A percentile compares a stretch with the other conserved stretches of the same genome.
Evolutionary conservation across 176 grass and related monocot species (phyloP).

Genomic region (Oryza glaberrima): DNA sequence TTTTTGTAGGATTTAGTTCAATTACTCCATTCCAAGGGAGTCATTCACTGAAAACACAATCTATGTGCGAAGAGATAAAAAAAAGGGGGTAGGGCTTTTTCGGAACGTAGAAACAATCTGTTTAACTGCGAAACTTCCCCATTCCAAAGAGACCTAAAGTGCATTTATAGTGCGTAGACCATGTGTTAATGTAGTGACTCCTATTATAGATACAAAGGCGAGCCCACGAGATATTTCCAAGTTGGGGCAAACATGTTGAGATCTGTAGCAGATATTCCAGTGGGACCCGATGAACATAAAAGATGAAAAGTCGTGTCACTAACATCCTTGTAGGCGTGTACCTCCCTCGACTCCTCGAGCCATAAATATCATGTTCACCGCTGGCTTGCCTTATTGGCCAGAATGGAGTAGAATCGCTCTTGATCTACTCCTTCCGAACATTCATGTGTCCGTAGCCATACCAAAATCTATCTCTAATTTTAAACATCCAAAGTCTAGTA

Average conservation of each 20-base stretch:
- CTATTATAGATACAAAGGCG: too few species aligned
- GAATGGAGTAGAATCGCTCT: background rate
- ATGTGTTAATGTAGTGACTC: too few species aligned
- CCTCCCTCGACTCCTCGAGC: background rate
- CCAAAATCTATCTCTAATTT: background rate
- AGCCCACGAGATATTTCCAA: background rate
- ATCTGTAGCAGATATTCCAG: background rate
- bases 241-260: background rate
- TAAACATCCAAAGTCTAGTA: background rate
- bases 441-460: background rate
- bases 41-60: too few species aligned
- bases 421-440: background rate
- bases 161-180: too few species aligned
- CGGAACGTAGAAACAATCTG: too few species aligned
- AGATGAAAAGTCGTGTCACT: background rate
- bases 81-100: too few species aligned
- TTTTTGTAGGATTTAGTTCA: too few species aligned
- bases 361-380: background rate
- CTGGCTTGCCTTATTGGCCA: background rate
- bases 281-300: background rate
- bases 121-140: too few species aligned
- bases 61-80: too few species aligned
- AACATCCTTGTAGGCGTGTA: background rate
- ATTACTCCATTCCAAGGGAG: too few species aligned
- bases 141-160: too few species aligned